Conservation (phyloP, 2,329 filamentous ascomycete genomes). For the Pyrenophora tritici-repentis region DNA sequence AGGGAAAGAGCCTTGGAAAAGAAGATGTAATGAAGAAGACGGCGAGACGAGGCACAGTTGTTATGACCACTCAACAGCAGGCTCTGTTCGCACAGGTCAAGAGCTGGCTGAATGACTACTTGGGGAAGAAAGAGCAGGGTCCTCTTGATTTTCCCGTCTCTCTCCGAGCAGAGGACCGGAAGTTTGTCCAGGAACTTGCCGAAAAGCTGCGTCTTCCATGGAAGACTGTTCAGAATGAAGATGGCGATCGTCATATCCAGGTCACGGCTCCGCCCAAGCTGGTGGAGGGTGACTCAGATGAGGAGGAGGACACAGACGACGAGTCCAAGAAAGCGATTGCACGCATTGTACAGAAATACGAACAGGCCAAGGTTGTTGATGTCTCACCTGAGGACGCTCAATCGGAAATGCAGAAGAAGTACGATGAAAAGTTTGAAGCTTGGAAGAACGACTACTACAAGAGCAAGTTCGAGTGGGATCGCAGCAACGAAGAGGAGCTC, state of each 20-base stretch:
- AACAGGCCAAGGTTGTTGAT: slow-evolving; percentile 85
- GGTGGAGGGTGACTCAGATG: slow-evolving; percentile 60
- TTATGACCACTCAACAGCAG: slow-evolving; percentile 80
- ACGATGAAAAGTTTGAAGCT: slow-evolving; percentile 83
- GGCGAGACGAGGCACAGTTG: slow-evolving; percentile 65
- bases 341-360: slow-evolving; percentile 86
- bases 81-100: slow-evolving; percentile 81
- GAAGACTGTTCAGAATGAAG: slow-evolving; percentile 66
- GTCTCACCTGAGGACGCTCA: slow-evolving; percentile 78
- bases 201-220: slow-evolving; percentile 68
- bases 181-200: slow-evolving; percentile 89
- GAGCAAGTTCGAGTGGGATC: slow-evolving; percentile 87
- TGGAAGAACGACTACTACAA: slow-evolving; percentile 97
- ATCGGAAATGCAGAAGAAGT: slow-evolving; percentile 78
- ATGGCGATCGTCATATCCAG: slow-evolving; percentile 69
- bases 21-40: slow-evolving; percentile 67
- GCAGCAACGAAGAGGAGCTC: slow-evolving; percentile 80
- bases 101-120: slow-evolving; percentile 75
- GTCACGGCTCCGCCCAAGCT: slow-evolving; percentile 63
- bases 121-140: slow-evolving; percentile 47
- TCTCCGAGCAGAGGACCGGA: slow-evolving; percentile 82
- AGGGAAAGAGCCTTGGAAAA: slow-evolving; percentile 77
- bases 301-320: slow-evolving; percentile 75
- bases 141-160: slow-evolving; percentile 74
- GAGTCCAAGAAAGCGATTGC: slow-evolving; percentile 82